These are phyloP conservation scores for Leishmania guyanensis DNA, from an alignment of 208 protist species.

Conservation along the genomic window DNA sequence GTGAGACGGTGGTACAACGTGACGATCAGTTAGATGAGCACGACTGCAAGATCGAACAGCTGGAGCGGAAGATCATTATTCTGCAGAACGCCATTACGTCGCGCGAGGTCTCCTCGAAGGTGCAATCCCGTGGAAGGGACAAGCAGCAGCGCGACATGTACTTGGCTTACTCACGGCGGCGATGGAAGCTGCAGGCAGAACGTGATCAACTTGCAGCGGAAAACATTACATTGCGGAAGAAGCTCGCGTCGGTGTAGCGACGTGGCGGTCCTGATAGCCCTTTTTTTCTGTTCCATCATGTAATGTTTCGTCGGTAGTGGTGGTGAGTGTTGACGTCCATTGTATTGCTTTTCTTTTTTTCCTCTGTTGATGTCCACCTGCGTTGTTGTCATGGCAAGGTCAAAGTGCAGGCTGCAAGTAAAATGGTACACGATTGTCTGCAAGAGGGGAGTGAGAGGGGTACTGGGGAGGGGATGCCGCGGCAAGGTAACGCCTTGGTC, in stretches of 20 bases:
- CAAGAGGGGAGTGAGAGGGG: too few relatives aligned
- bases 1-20: constrained; percentile 63
- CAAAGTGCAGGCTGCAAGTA: neutral
- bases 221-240: constrained; percentile 41
- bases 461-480: neutral
- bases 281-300: neutral
- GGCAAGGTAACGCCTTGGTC: neutral
- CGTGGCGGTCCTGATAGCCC: neutral
- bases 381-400: neutral
- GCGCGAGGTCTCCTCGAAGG: constrained; percentile 51
- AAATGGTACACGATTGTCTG: neutral
- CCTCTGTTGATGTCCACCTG: neutral
- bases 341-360: constrained; percentile 1
- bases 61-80: constrained; percentile 72
- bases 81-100: constrained; percentile 75
- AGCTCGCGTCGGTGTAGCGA: constrained; percentile 16
- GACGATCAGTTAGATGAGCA: constrained; percentile 70
- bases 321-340: neutral
- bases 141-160: constrained; percentile 68
- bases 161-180: constrained; percentile 24
- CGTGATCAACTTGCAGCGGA: constrained; percentile 50
- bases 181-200: constrained; percentile 57
- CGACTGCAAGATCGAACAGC: constrained; percentile 76
- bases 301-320: neutral
- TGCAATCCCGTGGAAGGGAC: constrained; percentile 37